Percentiles rank a stretch among this genome's conserved stretches.
phyloP scores from a whole-genome alignment of 345 rosid species.

The Citrus sp. region DNA sequence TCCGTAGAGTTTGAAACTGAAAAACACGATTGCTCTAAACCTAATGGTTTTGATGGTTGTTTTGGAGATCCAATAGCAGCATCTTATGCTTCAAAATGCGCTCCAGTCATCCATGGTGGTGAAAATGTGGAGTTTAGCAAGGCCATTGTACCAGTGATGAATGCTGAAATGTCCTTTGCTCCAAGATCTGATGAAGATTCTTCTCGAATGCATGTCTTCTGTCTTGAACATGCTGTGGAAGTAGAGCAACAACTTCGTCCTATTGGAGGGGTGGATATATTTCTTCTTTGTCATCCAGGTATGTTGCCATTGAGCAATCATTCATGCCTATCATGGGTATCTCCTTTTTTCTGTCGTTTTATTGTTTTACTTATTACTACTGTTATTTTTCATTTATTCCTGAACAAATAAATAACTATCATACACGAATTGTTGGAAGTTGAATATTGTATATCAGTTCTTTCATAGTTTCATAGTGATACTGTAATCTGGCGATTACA shows the following conservation, averaged over 20 bases:
- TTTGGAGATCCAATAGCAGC: conserved; percentile 16
- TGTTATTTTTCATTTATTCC: not conserved
- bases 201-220: conserved; percentile 81
- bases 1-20: conserved; percentile 30
- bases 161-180: conserved; percentile 31
- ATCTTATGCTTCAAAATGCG: conserved; percentile 31
- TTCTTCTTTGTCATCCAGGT: conserved; percentile 95
- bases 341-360: not conserved
- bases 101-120: conserved; percentile 22
- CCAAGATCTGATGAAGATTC: conserved; percentile 68
- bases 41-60: conserved; percentile 27
- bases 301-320: not conserved
- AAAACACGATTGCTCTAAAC: conserved; percentile 26
- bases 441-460: not conserved
- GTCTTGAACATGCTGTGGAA: conserved; percentile 96
- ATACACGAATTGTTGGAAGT: not conserved
- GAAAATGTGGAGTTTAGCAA: conserved; percentile 33
- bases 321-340: not conserved
- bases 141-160: conserved; percentile 24
- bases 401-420: not conserved
- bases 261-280: conserved; percentile 78
- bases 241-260: conserved; percentile 73
- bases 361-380: not conserved
- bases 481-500: not conserved
- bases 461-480: not conserved